Evolutionary conservation across 805 yeast species (phyloP), one percentile per base, ranked within the genome.

Genomic region (Schwanniomyces yamadae): DNA sequence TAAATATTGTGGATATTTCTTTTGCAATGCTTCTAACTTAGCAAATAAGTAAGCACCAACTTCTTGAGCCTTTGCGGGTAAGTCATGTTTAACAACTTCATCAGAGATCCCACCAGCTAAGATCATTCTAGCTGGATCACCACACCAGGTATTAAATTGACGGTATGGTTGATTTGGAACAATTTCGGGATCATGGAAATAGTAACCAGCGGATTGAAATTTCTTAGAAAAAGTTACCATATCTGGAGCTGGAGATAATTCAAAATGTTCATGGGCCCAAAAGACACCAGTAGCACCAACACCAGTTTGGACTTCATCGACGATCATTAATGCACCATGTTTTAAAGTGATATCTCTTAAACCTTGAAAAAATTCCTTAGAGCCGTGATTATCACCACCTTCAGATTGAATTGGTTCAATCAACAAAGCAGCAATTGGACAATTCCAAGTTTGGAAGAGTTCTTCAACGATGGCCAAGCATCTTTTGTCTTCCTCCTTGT

Each of bases 141-240:
- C 87, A 59, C 85, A 80, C 87, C 87, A 81, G 41, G 87, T 81
- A 71, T 81, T 81, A 66, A 81, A 81, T 54, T 80, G 86, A 63
- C 86, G 72, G 62, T 75, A 81, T 17, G 85, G 74, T 48, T 69
- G 69, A 45, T 71, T 71, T 32, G 85, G 84, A 43, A 76, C 73
- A 52, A 80, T 70, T 12, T 68, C 68, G 10, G 74, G 73, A 58
- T 80, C 79, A 42, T 70, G 70, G 69, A 76, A 81, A 63, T 71
- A 81, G 63, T 78, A 81, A 28, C 87, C 87, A 3, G 86, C 86
- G 34, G 82, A 76, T 60, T 81, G 87, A 69, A 80, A 78, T 56
- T 81, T 81, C 61, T 81, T 81, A 36, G 84, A 78, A 55, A 81
- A 81, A 1, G 86, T 78, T 34, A 81, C 84, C 61, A 81, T 68